Base-by-base conservation (phyloP, 306 rosid genomes). In the Lablab purpureus region DNA sequence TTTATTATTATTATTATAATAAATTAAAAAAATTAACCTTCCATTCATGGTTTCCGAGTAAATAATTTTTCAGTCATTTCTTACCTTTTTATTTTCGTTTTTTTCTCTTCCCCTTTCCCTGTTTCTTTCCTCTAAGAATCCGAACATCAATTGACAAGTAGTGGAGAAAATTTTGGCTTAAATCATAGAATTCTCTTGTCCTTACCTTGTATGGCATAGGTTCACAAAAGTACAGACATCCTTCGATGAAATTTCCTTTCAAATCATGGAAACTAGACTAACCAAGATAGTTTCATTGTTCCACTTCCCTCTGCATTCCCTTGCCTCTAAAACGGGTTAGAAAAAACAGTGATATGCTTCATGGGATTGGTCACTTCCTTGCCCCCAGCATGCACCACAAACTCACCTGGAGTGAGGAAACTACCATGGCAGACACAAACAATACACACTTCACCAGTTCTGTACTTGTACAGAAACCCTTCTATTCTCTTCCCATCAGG, bases 391-490 rank as follows among this genome's bases (percentile, higher is more conserved):
- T 90, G 93, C 63, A 47, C 76, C 15, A 92, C 81, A 50, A 92
- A 92, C 75, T 89, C 93, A 0, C 91, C 85, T 1, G 94, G 94
- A 14, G 96, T 79, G 55, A 83, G 90, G 43, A 89, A 90, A 22
- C 74, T 74, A 3, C 90, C 96, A 85, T 92, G 97, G 83, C 96
- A 89, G 49, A 85, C 87, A 67, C 96, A 93, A 1, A 88, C 86
- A 18, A 88, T 93, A 12, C 84, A 76, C n/a, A 91, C 87, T 66
- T 88, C 56, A 1, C 90, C 89, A 52, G 69, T 62, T 41, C 59
- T 75, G 65, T 90, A 92, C 81, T 75, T 84, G 84, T 90, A 89
- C 10, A 92, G 76, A 81, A 87, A 72, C 4, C 97, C 96, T 67
- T 92, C 90, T 10, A 88, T 76, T 75, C 67, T 82, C 85, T 77